A percentile compares a stretch with the other conserved stretches of the same genome.
phyloP scores from a whole-genome alignment of 305 asterid genomes.

The Stenogyne calaminthoides region DNA sequence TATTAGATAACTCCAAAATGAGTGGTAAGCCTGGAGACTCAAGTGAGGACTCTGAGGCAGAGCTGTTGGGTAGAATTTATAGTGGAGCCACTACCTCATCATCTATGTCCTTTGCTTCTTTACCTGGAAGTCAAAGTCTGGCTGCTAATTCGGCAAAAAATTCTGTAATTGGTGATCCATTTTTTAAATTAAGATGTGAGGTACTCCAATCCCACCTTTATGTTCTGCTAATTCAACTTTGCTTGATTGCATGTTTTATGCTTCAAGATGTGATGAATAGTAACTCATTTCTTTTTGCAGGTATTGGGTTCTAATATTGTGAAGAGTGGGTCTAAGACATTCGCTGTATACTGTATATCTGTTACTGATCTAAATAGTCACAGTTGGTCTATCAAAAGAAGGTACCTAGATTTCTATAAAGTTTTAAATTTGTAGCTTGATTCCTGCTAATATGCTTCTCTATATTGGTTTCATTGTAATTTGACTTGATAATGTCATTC shows the following conservation, averaged over 20 bases:
- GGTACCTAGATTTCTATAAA: conserved; percentile 45
- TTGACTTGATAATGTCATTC: conserved; percentile 14
- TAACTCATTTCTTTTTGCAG: conserved; percentile 46
- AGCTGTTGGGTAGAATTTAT: conserved; percentile 54
- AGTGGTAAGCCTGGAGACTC: conserved; percentile 54
- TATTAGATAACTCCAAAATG: conserved; percentile 50
- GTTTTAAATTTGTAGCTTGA: conserved; percentile 19
- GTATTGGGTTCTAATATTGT: conserved; percentile 89
- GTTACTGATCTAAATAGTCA: conserved; percentile 79
- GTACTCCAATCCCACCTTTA: conserved; percentile 43
- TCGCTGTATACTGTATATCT: conserved; percentile 85
- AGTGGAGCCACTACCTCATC: conserved; percentile 81
- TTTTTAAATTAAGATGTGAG: conserved; percentile 87
- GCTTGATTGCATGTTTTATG: conserved; percentile 34
- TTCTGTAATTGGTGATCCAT: conserved; percentile 69
- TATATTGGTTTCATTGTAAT: neutral
- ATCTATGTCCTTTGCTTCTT: conserved; percentile 60
- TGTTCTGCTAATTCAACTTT: conserved; percentile 22
- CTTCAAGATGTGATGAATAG: conserved; percentile 29
- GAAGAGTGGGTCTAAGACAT: conserved; percentile 90
- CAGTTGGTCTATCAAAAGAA: conserved; percentile 98
- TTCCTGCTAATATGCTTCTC: conserved; percentile 22
- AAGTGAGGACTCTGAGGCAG: conserved; percentile 84
- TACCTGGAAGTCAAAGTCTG: conserved; percentile 62
- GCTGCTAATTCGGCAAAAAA: conserved; percentile 61